Evolutionary conservation across 129 eudicot species (phyloP), one percentile per base, ranked within the genome.

Genomic region (Dittrichia graveolens): DNA sequence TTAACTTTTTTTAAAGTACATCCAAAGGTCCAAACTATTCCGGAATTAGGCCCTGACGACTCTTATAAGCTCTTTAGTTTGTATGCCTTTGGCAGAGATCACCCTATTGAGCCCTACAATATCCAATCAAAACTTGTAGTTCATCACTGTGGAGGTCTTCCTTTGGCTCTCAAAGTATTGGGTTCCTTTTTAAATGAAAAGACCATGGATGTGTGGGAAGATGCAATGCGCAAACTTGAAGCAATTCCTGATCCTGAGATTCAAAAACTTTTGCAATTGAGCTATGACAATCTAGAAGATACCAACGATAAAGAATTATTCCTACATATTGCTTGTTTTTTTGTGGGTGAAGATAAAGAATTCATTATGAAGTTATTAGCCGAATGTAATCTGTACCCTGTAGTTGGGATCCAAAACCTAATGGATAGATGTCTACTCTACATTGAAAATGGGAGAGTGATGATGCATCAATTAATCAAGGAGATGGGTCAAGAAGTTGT

Each of bases 151-250:
- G 12, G 44, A 13, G 83, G 80, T 41, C 62, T 72, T 67, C 86
- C 86, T 13, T 77, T 81, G 58, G 85, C 82, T 50, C 82, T 76
- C 42, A 12, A 57, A 67, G 75, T 77, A 39, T 38, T 69, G 41
- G 74, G 74, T 16, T 39, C 74, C 3, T 15, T 4, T 39, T 7
- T 69, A 50, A 2, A 40, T 61, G 79, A 76, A 10, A 78, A 61
- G 55, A 38, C 31, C 9, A 7, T 24, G 7, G 69, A 39, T 8
- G 45, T 66, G 7, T 82, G 86, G 86, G 55, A 44, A 46, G 59
- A 57, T 24, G 55, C 66, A 44, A 19, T 53, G 14, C 31, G 65
- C 54, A 68, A 73, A 46, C 41, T 82, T 46, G 69, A 73, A 61
- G 55, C 31, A 49, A 15, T 34, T 60, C 77, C 80, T 16, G 46